Base-by-base conservation (phyloP, 176 grass and related monocot species). In the Rhynchospora tenuis region DNA sequence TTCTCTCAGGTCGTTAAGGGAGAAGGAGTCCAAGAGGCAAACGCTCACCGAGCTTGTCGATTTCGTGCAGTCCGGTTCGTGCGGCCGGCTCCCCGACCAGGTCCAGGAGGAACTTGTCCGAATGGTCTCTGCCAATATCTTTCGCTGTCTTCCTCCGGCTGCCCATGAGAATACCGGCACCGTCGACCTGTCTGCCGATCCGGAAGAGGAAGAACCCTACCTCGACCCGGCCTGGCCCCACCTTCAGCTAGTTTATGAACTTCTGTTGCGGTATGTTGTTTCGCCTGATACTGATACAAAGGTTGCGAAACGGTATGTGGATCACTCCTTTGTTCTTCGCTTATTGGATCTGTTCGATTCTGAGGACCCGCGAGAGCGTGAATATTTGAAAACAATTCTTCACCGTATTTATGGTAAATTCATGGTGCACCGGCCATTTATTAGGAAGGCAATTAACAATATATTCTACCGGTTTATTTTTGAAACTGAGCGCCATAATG, bases 331-430 rank as follows among this genome's bases (percentile, higher is more conserved):
- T 65, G 91, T 93, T 9, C 91, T 93, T 54, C 89, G 87, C 56
- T 84, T 97, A 63, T 87, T 97, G 19, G 94, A 97, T 80, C 87
- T 91, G 28, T 97, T 93, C 3, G 91, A 97, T 23, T 91, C 94
- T 0, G 94, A 97, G 89, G 94, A 97, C 59, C 94, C 94, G 4
- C 89, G 94, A 6, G 94, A 97, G 89, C 91, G 94, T 0, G 94
- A 97, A 73, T 97, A 97, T 72, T 79, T 97, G 58, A 97, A 97
- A 79, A 97, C 94, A 0, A 90, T 97, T 48, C 89, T 97, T 14
- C 94, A 97, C 85, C 91, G 94, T 61, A 93, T 97, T 62, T 97
- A 97, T 20, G 94, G 94, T 50, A 97, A 97, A 64, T 97, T 97
- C 86, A 97, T 97, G 94, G 94, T 97, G 0, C 94, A 97, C 83